Conservation (phyloP, 768 basidiomycete genomes). For the Lentinula boryana region DNA sequence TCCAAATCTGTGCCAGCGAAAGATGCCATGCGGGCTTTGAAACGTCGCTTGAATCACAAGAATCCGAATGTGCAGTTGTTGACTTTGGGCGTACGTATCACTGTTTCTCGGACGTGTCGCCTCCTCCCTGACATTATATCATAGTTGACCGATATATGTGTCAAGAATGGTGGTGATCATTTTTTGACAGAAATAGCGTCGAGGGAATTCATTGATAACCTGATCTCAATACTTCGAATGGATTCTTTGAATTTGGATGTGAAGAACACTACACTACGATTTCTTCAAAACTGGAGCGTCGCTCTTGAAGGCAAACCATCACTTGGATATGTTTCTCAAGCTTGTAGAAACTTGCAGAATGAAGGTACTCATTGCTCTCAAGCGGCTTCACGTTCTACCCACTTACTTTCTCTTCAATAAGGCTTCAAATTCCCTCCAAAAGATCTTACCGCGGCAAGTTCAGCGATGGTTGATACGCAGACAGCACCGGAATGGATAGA, state of each 20-base stretch:
- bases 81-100: conserved; percentile 66
- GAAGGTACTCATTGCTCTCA: conserved; percentile 54
- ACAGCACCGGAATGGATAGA: conserved; percentile 98
- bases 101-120: neutral
- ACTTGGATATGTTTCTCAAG: conserved; percentile 71
- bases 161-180: conserved; percentile 96
- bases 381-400: neutral
- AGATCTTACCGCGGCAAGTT: conserved; percentile 59
- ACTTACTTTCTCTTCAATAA: conserved; percentile 19
- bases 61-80: conserved; percentile 94
- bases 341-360: conserved; percentile 67
- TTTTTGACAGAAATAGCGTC: conserved; percentile 83
- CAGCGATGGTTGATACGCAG: conserved; percentile 86
- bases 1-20: conserved; percentile 83
- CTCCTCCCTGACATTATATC: conserved; percentile 1
- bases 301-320: conserved; percentile 79
- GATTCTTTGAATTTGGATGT: conserved; percentile 76
- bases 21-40: conserved; percentile 84
- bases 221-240: conserved; percentile 82
- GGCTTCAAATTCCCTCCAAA: conserved; percentile 85
- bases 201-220: conserved; percentile 90
- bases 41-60: conserved; percentile 83
- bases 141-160: conserved; percentile 83
- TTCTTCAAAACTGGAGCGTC: conserved; percentile 91
- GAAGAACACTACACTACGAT: conserved; percentile 67